phyloP scores from a whole-genome alignment of 805 yeast genomes.

The Wickerhamiella alocasiicola region DNA sequence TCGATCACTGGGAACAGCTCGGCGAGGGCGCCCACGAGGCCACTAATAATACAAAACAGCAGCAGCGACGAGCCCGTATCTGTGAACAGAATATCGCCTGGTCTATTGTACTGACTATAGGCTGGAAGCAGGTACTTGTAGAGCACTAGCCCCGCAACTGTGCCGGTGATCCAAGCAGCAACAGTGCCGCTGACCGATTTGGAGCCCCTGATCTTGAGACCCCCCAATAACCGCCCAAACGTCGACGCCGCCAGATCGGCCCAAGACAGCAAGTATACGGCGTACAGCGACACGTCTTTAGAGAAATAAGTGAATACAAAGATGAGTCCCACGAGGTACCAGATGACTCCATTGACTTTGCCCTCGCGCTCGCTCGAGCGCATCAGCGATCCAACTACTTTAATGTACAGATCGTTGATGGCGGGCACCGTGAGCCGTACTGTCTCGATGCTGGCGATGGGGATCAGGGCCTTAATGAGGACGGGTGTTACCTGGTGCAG shows the following conservation, averaged over 20 bases:
- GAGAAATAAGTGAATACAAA: constrained; percentile 59
- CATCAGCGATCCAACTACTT: constrained; percentile 65
- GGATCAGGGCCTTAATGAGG: constrained; percentile 41
- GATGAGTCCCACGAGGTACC: constrained; percentile 70
- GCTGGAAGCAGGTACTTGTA: constrained; percentile 65
- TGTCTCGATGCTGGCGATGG: constrained; percentile 51
- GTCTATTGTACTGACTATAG: constrained; percentile 40
- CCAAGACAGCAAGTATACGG: constrained; percentile 81
- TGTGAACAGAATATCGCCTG: constrained; percentile 55
- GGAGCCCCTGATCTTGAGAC: constrained; percentile 60
- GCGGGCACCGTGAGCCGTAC: constrained; percentile 47
- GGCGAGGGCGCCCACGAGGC: constrained; percentile 71
- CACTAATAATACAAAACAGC: constrained; percentile 51
- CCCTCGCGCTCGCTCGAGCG: constrained; percentile 62
- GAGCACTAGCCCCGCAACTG: constrained; percentile 47
- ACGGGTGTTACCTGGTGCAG: constrained; percentile 48
- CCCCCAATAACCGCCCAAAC: constrained; percentile 72
- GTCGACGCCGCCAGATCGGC: constrained; percentile 97
- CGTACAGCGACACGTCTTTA: constrained; percentile 67
- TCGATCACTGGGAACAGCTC: constrained; percentile 81
- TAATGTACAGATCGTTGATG: constrained; percentile 59
- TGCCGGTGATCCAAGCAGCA: constrained; percentile 74
- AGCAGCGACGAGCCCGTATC: constrained; percentile 45
- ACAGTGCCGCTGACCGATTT: constrained; percentile 84
- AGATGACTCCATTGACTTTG: constrained; percentile 70